A percentile compares a stretch with the other conserved stretches of the same genome.
Evolutionary conservation across 2,329 filamentous ascomycete genomes (phyloP).

Genomic region (Trichothecium roseum): DNA sequence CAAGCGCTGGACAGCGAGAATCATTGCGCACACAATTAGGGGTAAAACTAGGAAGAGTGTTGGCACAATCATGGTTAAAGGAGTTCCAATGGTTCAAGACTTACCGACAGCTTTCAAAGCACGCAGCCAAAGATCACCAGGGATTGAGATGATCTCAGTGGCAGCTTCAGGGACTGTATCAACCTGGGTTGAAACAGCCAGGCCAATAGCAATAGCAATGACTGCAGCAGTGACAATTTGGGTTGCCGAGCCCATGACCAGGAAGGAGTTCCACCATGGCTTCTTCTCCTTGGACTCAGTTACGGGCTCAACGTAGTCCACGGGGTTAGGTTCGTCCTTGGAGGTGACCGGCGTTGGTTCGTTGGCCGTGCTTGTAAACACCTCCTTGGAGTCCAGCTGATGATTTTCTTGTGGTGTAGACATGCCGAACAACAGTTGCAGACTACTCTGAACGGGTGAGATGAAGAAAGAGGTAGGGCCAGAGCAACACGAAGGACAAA

Average conservation of each 20-base stretch:
- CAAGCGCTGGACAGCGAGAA: constrained; percentile 37
- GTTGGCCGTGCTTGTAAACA: too few species aligned
- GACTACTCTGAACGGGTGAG: too few species aligned
- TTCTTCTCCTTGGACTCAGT: constrained; percentile 10
- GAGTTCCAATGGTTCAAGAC: constrained; percentile 8
- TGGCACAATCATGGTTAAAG: too few species aligned
- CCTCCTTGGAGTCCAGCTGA: too few species aligned
- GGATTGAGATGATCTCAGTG: constrained; percentile 32
- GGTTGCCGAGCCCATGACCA: constrained; percentile 26
- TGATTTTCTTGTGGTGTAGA: too few species aligned
- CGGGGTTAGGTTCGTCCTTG: too few species aligned
- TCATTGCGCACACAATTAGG: constrained; percentile 40
- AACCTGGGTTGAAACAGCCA: constrained; percentile 31
- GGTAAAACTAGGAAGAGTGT: constrained; percentile 28
- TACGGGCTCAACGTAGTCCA: too few species aligned
- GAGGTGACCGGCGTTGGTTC: too few species aligned
- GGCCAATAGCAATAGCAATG: constrained; percentile 37
- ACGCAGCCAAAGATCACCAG: constrained; percentile 38
- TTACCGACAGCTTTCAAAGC: constrained; percentile 35
- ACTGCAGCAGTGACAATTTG: constrained; percentile 39
- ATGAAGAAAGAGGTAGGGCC: too few species aligned
- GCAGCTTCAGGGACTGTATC: constrained; percentile 30
- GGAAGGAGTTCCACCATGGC: constrained; percentile 21
- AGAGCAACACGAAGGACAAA: too few species aligned
- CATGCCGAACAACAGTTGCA: too few species aligned